Conservation (phyloP, 352 stramenopile species). For the Pythium phragmiticola region DNA sequence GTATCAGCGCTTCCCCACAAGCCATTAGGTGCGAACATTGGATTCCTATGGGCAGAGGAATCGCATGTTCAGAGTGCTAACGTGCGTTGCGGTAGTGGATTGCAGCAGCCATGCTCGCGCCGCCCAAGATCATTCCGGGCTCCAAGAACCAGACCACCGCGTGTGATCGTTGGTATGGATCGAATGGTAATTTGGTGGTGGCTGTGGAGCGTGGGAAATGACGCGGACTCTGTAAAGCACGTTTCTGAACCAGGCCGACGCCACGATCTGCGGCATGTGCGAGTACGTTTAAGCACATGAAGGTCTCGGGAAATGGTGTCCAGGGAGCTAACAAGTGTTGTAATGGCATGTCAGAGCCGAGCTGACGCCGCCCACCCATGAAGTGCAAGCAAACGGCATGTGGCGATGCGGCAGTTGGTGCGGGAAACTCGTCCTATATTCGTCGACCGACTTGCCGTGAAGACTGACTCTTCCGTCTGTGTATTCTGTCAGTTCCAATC, state of each 20-base stretch:
- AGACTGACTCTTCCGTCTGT: neutral
- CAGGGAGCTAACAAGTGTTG: neutral
- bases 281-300: conserved; percentile 35
- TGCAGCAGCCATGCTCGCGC: conserved; percentile 1
- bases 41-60: neutral
- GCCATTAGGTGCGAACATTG: neutral
- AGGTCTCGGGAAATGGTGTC: neutral
- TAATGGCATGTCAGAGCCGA: conserved; percentile 32
- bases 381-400: conserved; percentile 61
- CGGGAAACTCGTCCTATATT: neutral
- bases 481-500: conserved; percentile 30
- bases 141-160: conserved; percentile 53
- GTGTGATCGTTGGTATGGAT: conserved; percentile 51
- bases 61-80: conserved; percentile 9
- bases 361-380: conserved; percentile 64
- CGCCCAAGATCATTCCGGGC: conserved; percentile 57
- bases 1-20: neutral
- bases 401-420: conserved; percentile 80
- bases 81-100: neutral
- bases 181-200: neutral
- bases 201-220: neutral
- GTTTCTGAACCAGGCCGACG: conserved; percentile 61
- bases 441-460: too few species aligned
- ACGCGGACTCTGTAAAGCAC: conserved; percentile 34
- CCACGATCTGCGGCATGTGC: conserved; percentile 67